phyloP scores from a whole-genome alignment of 306 rosid species.

The Pyrus betulifolia region DNA sequence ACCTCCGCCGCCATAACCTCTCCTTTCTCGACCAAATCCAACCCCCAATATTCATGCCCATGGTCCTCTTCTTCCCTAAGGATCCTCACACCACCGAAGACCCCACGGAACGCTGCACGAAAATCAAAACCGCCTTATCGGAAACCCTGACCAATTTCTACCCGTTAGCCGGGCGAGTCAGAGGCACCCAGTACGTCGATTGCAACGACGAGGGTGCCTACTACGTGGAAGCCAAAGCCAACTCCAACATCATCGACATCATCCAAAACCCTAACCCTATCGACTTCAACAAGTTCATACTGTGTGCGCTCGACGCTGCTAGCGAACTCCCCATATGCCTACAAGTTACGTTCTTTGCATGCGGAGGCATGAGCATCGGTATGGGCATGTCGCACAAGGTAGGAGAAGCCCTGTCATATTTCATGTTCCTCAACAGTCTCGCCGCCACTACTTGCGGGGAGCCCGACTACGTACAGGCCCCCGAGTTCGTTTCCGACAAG shows the following conservation, averaged over 20 bases:
- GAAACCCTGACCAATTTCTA: conserved; percentile 14
- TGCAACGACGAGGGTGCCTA: conserved; percentile 20
- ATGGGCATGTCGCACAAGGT: conserved; percentile 7
- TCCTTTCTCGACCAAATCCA: conserved; percentile 37
- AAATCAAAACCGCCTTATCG: conserved; percentile 19
- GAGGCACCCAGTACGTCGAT: not conserved
- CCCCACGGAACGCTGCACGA: not conserved
- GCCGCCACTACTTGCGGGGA: conserved; percentile 10
- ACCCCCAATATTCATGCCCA: conserved; percentile 29
- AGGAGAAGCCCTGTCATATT: conserved; percentile 1
- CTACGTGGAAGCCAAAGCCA: conserved; percentile 11
- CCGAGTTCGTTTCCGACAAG: conserved; percentile 11
- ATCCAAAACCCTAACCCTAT: conserved; percentile 5
- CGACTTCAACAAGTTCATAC: conserved; percentile 13
- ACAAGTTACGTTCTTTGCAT: not conserved
- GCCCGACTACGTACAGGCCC: not conserved
- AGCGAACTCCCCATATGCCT: conserved; percentile 6
- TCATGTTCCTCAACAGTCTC: not conserved
- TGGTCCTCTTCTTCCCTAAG: conserved; percentile 18
- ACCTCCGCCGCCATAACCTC: conserved; percentile 22
- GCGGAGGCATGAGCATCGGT: conserved; percentile 4
- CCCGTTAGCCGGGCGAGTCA: conserved; percentile 18
- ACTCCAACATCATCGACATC: not conserved
- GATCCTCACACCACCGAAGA: not conserved
- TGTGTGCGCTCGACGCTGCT: not conserved